Evolutionary conservation across 768 basidiomycete genomes (phyloP).

Genomic region (Mycena maculata): DNA sequence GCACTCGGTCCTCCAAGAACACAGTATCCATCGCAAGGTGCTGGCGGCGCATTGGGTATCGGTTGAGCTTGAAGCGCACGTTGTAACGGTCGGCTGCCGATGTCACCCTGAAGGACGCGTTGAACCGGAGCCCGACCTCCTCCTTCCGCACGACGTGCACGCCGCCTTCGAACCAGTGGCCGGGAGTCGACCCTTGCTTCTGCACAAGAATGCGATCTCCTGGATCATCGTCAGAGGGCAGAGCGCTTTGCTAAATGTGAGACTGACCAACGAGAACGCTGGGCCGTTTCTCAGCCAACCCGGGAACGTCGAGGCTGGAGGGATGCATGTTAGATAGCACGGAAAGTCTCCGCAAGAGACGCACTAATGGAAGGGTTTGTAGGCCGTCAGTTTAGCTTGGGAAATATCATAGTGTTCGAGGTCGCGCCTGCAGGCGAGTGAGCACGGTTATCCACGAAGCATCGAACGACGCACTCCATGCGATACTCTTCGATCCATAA

Average conservation of each 20-base stretch:
- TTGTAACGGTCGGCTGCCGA: conserved; percentile 53
- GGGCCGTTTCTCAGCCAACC: conserved; percentile 68
- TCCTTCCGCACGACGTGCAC: conserved; percentile 63
- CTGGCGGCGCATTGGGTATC: conserved; percentile 66
- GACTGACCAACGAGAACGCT: conserved; percentile 65
- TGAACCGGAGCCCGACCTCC: conserved; percentile 65
- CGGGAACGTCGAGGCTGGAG: conserved; percentile 57
- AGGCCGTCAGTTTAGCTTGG: conserved; percentile 45
- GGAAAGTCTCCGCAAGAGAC: neutral
- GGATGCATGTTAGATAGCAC: neutral
- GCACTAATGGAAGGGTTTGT: conserved; percentile 52
- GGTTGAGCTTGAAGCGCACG: conserved; percentile 68
- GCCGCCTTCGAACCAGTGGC: conserved; percentile 68
- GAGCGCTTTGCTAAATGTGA: neutral
- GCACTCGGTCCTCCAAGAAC: conserved; percentile 57
- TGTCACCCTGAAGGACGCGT: conserved; percentile 54
- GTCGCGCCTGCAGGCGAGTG: conserved; percentile 47
- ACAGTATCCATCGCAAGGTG: conserved; percentile 66
- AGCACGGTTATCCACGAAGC: neutral
- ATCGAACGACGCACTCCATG: conserved; percentile 45
- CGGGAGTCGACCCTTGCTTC: conserved; percentile 48
- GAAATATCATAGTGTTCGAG: conserved; percentile 52
- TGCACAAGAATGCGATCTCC: conserved; percentile 69
- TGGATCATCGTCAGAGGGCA: conserved; percentile 30
- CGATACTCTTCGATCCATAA: conserved; percentile 67